Percentiles rank a stretch among this genome's conserved stretches.
phyloP scores from a whole-genome alignment of 2,329 filamentous ascomycete genomes.

The Coleophoma cylindrospora region DNA sequence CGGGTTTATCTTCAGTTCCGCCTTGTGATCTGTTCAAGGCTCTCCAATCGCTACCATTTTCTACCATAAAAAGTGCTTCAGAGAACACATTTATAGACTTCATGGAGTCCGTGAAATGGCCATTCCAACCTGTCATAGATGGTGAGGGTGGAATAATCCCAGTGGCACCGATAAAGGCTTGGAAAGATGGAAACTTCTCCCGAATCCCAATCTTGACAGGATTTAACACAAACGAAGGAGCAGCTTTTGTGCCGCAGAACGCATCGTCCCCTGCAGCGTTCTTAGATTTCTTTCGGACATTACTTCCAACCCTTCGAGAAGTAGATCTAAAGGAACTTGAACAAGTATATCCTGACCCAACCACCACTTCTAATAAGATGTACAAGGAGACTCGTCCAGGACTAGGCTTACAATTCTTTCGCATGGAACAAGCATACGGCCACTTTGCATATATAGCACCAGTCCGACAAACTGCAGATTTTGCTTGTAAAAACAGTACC shows the following conservation, averaged over 20 bases:
- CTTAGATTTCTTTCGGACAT: constrained; percentile 50
- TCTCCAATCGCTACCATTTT: constrained; percentile 40
- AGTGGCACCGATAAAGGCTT: constrained; percentile 53
- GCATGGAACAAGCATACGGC: constrained; percentile 55
- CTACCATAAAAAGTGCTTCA: constrained; percentile 34
- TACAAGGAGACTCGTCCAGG: constrained; percentile 33
- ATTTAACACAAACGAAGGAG: constrained; percentile 67
- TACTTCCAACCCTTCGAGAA: constrained; percentile 52
- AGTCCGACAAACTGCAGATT: constrained; percentile 53
- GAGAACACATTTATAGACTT: constrained; percentile 38
- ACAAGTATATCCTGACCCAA: constrained; percentile 58
- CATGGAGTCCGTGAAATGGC: constrained; percentile 44
- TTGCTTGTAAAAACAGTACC: constrained; percentile 18
- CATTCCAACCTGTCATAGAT: constrained; percentile 68
- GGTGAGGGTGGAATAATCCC: constrained; percentile 47
- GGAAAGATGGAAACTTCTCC: constrained; percentile 46
- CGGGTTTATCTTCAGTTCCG: constrained; percentile 42
- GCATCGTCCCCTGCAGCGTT: constrained; percentile 47
- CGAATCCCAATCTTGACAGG: constrained; percentile 62
- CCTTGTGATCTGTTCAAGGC: constrained; percentile 42
- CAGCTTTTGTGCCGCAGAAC: constrained; percentile 52
- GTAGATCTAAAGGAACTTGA: constrained; percentile 50
- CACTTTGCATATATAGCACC: constrained; percentile 63
- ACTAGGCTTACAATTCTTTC: constrained; percentile 49
- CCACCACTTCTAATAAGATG: constrained; percentile 29